phyloP scores from a whole-genome alignment of 192 early-diverging fungal species.

The Coemansia sp. region DNA sequence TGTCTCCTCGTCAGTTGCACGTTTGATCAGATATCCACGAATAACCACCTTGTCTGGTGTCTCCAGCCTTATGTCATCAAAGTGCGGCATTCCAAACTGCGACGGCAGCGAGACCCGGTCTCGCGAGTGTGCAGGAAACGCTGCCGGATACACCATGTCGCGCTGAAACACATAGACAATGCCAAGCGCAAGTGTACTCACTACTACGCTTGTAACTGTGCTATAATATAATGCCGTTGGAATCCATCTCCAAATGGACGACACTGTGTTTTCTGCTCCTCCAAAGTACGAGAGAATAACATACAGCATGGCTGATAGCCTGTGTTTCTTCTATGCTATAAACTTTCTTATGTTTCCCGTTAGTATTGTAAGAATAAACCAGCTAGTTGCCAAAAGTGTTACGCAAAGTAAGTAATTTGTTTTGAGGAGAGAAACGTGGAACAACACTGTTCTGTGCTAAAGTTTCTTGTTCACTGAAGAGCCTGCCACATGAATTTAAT shows the following conservation, averaged over 20 bases:
- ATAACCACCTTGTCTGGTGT: constrained; percentile 82
- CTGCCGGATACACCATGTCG: constrained; percentile 76
- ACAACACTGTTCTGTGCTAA: background rate
- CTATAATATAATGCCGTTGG: constrained; percentile 44
- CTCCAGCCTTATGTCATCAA: constrained; percentile 67
- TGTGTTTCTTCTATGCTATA: background rate
- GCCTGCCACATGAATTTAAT: background rate
- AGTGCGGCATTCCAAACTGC: constrained; percentile 65
- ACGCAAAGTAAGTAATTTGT: background rate
- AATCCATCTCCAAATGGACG: constrained; percentile 28
- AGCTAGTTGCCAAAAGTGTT: background rate
- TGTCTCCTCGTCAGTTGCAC: constrained; percentile 56
- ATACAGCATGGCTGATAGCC: constrained; percentile 31
- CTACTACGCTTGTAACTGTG: background rate
- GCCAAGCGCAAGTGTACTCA: constrained; percentile 26
- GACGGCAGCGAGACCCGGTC: constrained; percentile 67
- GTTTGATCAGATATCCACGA: constrained; percentile 74
- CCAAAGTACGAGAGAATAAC: constrained; percentile 41
- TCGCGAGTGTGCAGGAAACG: constrained; percentile 52
- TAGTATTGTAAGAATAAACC: constrained; percentile 1
- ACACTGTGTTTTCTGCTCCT: constrained; percentile 28
- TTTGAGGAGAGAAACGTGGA: background rate
- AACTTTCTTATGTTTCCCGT: background rate
- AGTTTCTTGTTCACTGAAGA: background rate
- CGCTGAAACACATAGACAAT: constrained; percentile 71